A percentile compares a stretch with the other conserved stretches of the same genome.
Evolutionary conservation across 306 rosid species (phyloP).

Genomic region (Cucurbita ficifolia): DNA sequence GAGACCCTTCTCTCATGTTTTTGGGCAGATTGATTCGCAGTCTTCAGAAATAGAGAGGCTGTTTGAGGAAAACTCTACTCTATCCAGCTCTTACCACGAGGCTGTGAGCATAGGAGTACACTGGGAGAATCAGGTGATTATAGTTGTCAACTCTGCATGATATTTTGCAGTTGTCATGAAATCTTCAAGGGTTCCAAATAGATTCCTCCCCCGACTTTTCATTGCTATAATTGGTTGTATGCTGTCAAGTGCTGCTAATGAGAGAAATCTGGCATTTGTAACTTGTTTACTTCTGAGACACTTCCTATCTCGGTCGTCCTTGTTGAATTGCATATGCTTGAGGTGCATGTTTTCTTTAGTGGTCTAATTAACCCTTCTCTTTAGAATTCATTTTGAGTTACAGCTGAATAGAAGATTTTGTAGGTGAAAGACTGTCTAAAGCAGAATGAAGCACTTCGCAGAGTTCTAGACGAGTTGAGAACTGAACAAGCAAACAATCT

Average conservation of each 20-base stretch:
- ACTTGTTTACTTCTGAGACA: background rate
- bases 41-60: constrained; percentile 80
- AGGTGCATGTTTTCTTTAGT: background rate
- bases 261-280: background rate
- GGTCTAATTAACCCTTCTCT: background rate
- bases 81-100: constrained; percentile 55
- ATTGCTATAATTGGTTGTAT: background rate
- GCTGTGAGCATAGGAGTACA: constrained; percentile 33
- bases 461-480: constrained; percentile 47
- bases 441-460: constrained; percentile 83
- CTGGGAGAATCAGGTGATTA: constrained; percentile 79
- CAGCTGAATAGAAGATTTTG: constrained; percentile 4
- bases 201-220: too few species aligned
- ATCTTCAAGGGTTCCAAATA: background rate
- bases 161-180: background rate
- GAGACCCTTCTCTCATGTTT: constrained; percentile 11
- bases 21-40: constrained; percentile 76
- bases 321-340: background rate
- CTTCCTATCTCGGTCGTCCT: background rate
- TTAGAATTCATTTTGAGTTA: background rate
- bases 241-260: background rate
- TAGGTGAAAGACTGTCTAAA: constrained; percentile 86
- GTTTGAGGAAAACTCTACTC: constrained; percentile 76
- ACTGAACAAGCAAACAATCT: constrained; percentile 43
- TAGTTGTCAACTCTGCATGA: background rate